These are phyloP conservation scores for Spizellomyces sp. DNA, from an alignment of 192 early-diverging fungal species.

Conservation along the genomic window DNA sequence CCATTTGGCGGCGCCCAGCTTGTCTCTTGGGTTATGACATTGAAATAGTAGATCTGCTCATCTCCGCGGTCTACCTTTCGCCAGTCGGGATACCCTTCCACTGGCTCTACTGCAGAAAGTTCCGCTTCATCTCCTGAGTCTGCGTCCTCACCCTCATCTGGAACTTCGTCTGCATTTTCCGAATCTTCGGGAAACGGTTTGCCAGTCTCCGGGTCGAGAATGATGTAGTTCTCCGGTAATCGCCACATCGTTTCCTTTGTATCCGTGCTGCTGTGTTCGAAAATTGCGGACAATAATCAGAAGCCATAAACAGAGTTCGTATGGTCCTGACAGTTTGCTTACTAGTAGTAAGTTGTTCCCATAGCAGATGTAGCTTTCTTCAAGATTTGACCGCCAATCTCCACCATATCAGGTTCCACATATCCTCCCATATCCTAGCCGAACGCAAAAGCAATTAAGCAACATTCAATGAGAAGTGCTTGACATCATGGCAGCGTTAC, in stretches of 20 bases:
- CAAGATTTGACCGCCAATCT: conserved; percentile 49
- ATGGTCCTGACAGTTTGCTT: conserved; percentile 9
- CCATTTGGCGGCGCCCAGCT: conserved; percentile 29
- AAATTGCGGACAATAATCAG: neutral
- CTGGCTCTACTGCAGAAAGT: conserved; percentile 20
- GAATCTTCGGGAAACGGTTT: conserved; percentile 18
- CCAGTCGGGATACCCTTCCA: conserved; percentile 50
- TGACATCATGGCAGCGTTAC: too few species aligned
- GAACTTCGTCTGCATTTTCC: neutral
- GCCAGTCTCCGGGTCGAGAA: conserved; percentile 39
- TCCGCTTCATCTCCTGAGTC: conserved; percentile 19
- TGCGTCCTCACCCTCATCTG: conserved; percentile 3
- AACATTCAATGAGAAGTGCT: too few species aligned
- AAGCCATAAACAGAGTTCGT: neutral
- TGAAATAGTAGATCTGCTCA: conserved; percentile 44
- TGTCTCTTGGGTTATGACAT: conserved; percentile 45
- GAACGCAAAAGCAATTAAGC: too few species aligned
- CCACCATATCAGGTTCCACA: conserved; percentile 50
- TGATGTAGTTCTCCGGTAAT: conserved; percentile 40
- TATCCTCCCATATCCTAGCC: neutral
- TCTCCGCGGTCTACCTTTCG: conserved; percentile 42
- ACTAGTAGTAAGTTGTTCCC: conserved; percentile 51
- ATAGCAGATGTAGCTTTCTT: conserved; percentile 50
- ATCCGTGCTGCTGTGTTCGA: conserved; percentile 30
- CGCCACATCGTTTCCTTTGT: conserved; percentile 52